Evolutionary conservation across 139 green algal genomes (phyloP).

Genomic region (Nannochloris sp.): DNA sequence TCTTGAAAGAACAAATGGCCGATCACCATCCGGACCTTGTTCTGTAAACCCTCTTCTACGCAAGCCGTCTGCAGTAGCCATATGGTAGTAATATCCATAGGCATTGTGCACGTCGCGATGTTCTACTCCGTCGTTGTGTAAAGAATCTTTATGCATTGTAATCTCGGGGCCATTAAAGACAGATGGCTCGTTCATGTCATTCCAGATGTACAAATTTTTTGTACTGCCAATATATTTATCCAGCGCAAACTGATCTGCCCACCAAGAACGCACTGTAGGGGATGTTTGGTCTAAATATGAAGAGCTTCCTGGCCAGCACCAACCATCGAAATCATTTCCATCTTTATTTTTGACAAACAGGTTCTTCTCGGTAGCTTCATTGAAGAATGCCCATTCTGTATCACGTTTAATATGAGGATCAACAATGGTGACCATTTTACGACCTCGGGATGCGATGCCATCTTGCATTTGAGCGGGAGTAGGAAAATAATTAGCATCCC

Average conservation of each 20-base stretch:
- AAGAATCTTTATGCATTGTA: constrained; percentile 88
- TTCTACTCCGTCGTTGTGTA: constrained; percentile 79
- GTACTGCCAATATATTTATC: constrained; percentile 79
- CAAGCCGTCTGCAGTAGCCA: constrained; percentile 52
- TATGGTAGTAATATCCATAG: constrained; percentile 92
- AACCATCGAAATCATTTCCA: constrained; percentile 88
- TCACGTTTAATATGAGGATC: constrained; percentile 98
- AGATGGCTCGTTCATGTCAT: constrained; percentile 99
- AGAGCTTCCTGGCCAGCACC: constrained; percentile 92
- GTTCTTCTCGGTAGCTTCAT: constrained; percentile 63
- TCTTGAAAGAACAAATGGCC: constrained; percentile 94
- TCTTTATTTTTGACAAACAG: constrained; percentile 85
- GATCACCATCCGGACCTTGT: constrained; percentile 69
- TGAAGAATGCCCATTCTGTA: constrained; percentile 72
- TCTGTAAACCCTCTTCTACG: constrained; percentile 34
- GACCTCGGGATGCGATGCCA: constrained; percentile 57
- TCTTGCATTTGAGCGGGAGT: constrained; percentile 66
- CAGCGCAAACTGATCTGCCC: constrained; percentile 79
- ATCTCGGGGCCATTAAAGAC: constrained; percentile 99
- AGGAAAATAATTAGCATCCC: constrained; percentile 85
- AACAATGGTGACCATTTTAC: constrained; percentile 96
- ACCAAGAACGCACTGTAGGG: constrained; percentile 83
- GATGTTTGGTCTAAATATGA: constrained; percentile 89
- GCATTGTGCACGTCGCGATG: constrained; percentile 95
- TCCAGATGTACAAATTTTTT: constrained; percentile 95